A percentile compares a stretch with the other conserved stretches of the same genome.
Evolutionary conservation across 2,329 filamentous ascomycete species (phyloP).

Genomic region (Hypoxylon sp.): DNA sequence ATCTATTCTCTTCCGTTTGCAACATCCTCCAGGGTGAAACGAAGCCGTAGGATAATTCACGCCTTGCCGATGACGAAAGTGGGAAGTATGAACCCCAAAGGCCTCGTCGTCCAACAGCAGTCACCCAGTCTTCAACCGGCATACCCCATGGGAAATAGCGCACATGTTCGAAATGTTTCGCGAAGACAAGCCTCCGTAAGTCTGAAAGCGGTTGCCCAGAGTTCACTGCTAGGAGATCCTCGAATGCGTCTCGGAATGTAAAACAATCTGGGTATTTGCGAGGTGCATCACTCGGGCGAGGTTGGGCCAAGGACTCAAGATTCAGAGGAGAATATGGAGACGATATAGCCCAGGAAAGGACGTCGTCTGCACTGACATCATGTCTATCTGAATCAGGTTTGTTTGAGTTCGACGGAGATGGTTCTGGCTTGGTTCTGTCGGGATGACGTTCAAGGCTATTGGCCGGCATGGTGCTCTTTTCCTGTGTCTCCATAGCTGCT

Average conservation of each 20-base stretch:
- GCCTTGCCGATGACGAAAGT: slow-evolving; percentile 31
- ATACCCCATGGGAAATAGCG: slow-evolving; percentile 55
- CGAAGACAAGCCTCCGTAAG: slow-evolving; percentile 51
- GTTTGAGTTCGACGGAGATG: slow-evolving; percentile 10
- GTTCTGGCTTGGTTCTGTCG: slow-evolving; percentile 4
- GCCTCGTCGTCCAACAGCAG: slow-evolving; percentile 57
- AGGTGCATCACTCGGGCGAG: slow-evolving; percentile 63
- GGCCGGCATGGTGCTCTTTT: slow-evolving; percentile 4
- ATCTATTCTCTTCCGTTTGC: slow-evolving; percentile 25
- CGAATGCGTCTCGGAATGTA: slow-evolving; percentile 71
- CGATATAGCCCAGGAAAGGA: slow-evolving; percentile 57
- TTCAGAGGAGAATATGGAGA: slow-evolving; percentile 63
- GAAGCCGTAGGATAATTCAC: slow-evolving; percentile 25
- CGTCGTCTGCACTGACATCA: slow-evolving; percentile 39
- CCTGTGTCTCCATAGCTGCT: slow-evolving; percentile 12
- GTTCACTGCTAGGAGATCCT: slow-evolving; percentile 68
- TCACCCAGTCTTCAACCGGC: slow-evolving; percentile 61
- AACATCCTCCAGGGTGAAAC: slow-evolving; percentile 16
- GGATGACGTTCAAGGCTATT: neutral
- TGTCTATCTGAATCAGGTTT: neutral
- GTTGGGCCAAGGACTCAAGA: slow-evolving; percentile 64
- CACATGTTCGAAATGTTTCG: slow-evolving; percentile 30
- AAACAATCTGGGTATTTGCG: slow-evolving; percentile 54
- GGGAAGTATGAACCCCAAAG: slow-evolving; percentile 57
- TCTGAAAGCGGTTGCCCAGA: slow-evolving; percentile 61